Evolutionary conservation across 257 asterid genomes (phyloP).

Genomic region (Linaria vulgaris): DNA sequence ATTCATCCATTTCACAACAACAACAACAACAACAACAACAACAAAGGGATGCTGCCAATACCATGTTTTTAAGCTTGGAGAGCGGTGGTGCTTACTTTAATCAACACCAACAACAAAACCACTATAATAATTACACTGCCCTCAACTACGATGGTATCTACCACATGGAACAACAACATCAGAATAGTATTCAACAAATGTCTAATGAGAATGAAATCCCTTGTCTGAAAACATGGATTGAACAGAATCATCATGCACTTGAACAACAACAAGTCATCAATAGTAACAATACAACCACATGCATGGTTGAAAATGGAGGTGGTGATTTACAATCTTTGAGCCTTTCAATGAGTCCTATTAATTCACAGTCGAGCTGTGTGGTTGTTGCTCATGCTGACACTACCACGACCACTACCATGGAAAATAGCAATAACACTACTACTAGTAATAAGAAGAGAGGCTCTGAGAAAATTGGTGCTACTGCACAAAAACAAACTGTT

Average conservation of each 20-base stretch:
- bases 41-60: conserved; percentile 35
- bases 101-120: conserved; percentile 36
- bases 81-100: conserved; percentile 48
- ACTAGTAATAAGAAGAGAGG: conserved; percentile 78
- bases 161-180: no score
- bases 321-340: conserved; percentile 54
- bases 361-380: conserved; percentile 80
- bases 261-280: conserved; percentile 28
- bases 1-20: no score
- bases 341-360: conserved; percentile 84
- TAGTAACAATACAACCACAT: neutral
- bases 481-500: conserved; percentile 58
- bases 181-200: conserved; percentile 25
- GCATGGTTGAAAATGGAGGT: conserved; percentile 27
- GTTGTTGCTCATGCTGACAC: conserved; percentile 56
- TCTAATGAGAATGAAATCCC: conserved; percentile 41
- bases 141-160: conserved; percentile 38
- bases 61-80: conserved; percentile 52
- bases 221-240: conserved; percentile 52
- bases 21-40: no score
- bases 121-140: conserved; percentile 40
- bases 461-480: conserved; percentile 39
- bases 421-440: no score
- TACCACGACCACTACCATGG: conserved; percentile 33
- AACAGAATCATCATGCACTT: conserved; percentile 36